Base-by-base conservation (phyloP, 1,139 yeast genomes). In the Saccharomyces hybrid region DNA sequence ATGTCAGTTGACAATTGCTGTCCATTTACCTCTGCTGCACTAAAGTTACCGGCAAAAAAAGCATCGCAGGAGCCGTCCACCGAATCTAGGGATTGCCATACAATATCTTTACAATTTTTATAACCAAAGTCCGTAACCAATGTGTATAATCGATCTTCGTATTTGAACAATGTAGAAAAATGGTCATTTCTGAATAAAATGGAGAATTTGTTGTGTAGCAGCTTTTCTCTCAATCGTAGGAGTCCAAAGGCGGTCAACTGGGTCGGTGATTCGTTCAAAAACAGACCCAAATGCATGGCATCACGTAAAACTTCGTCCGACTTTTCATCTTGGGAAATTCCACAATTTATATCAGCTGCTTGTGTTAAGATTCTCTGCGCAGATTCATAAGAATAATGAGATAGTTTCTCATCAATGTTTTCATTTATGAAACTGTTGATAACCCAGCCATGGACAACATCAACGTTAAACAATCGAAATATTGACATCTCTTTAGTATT, bases 141-240 rank as follows among this genome's bases (percentile, higher is more conserved):
- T 3, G 82, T 66, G 68, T 81, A 82, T 55, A 88, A 69, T 61
- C 77, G 78, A 52, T 74, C 69, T 59, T 76, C 69, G 48, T 70
- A 56, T 64, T 85, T 86, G 65, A 79, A 79, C 13, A 89, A 69
- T 0, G 96, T 86, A 56, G 81, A 80, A 69, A 88, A 90, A 69
- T 89, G 96, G 68, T 89, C 88, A 68, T 90, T 90, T 62, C 96
- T 76, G 73, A 90, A 90, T 56, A 90, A 78, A 0, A 90, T 81
- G 1, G 83, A 77, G 57, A 85, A 76, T 34, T 83, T 71, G 25
- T 77, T 76, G 13, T 75, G 71, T 51, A 74, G 68, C 50, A 87
- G 67, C 14, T 76, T 64, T 2, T 71, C 69, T 25, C 69, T 61
- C 50, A 82, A 61, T 46, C 67, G 70, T 3, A 65, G 57, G 23